These are phyloP conservation scores for Pythium utonaiense DNA, from an alignment of 352 stramenopile species.

Conservation along the genomic window DNA sequence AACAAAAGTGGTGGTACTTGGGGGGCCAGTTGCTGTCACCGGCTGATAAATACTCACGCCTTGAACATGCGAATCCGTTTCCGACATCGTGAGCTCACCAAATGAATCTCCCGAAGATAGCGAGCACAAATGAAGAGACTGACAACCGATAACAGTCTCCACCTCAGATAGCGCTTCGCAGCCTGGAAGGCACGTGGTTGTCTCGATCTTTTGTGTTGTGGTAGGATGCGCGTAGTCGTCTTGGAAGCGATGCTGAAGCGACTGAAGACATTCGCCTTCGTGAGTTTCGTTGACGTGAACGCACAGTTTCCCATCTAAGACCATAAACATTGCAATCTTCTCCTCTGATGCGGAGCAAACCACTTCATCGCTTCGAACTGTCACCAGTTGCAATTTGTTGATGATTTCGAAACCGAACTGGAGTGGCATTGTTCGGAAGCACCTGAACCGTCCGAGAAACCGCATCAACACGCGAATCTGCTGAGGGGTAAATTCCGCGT, in stretches of 20 bases:
- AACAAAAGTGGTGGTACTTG: constrained; percentile 19
- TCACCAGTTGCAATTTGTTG: constrained; percentile 27
- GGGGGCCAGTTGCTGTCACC: constrained; percentile 5
- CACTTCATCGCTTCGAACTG: constrained; percentile 30
- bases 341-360: constrained; percentile 19
- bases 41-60: constrained; percentile 34
- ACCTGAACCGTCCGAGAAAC: constrained; percentile 39
- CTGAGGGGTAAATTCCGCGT: constrained; percentile 6
- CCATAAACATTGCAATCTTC: constrained; percentile 29
- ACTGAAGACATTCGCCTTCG: constrained; percentile 1
- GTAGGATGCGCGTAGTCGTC: not conserved
- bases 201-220: not conserved
- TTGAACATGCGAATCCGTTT: constrained; percentile 15
- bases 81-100: constrained; percentile 26
- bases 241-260: not conserved
- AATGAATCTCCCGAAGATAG: constrained; percentile 34
- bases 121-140: constrained; percentile 33
- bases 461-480: constrained; percentile 24
- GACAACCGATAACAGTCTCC: not conserved
- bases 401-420: constrained; percentile 28
- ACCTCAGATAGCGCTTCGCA: constrained; percentile 14
- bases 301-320: constrained; percentile 39
- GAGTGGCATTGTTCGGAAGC: constrained; percentile 33
- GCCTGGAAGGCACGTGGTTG: constrained; percentile 7
- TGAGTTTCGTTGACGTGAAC: constrained; percentile 26